Conservation (phyloP, 805 yeast genomes). For the Saccharomycopsis malanga region DNA sequence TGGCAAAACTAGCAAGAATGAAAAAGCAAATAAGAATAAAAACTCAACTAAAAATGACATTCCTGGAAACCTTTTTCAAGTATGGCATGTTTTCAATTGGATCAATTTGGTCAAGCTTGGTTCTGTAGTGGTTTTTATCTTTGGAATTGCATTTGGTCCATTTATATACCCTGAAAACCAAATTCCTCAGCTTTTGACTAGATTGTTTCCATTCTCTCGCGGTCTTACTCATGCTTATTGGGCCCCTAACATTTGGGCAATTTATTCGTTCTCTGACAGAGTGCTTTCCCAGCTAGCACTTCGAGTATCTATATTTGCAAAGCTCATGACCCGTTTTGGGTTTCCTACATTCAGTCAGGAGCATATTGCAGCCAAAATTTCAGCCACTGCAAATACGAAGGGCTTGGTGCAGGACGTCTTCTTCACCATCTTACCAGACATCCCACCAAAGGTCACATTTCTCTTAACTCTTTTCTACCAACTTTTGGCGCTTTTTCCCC, state of each 20-base stretch:
- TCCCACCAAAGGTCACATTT: constrained; percentile 73
- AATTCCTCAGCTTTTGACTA: constrained; percentile 52
- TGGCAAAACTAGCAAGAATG: not conserved
- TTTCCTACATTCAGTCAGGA: constrained; percentile 9
- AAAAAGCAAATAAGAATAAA: not conserved
- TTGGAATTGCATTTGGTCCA: constrained; percentile 70
- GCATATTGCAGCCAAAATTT: constrained; percentile 5
- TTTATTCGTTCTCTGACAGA: constrained; percentile 79
- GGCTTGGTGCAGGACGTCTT: constrained; percentile 90
- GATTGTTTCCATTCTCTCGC: constrained; percentile 89
- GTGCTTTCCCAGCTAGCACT: constrained; percentile 37
- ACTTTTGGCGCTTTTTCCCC: constrained; percentile 64
- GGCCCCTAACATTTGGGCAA: constrained; percentile 98
- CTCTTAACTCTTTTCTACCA: constrained; percentile 80
- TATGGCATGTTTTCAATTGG: constrained; percentile 41
- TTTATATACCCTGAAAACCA: constrained; percentile 52
- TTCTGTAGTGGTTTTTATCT: constrained; percentile 51
- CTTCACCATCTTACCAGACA: constrained; percentile 73
- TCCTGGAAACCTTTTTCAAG: too few relatives aligned
- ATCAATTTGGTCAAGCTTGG: constrained; percentile 55
- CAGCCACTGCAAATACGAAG: constrained; percentile 29
- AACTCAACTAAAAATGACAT: not conserved
- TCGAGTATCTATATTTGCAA: constrained; percentile 39
- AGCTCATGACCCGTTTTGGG: constrained; percentile 31
- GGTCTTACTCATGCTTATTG: constrained; percentile 97